Evolutionary conservation across 2,329 filamentous ascomycete genomes (phyloP).

Genomic region (Colletotrichum destructivum): DNA sequence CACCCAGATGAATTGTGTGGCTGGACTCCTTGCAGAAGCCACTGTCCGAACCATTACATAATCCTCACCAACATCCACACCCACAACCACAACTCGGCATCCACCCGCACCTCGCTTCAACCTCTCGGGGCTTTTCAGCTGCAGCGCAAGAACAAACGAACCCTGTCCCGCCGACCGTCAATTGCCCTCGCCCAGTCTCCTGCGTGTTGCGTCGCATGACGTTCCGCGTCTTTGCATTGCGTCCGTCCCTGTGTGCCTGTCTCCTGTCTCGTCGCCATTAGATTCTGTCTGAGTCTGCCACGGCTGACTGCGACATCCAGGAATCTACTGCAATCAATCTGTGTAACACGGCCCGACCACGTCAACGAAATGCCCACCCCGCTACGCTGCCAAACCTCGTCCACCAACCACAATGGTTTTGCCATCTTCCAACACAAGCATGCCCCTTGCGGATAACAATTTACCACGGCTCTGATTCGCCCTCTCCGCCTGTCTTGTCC

Average conservation of each 20-base stretch:
- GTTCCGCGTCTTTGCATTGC: slow-evolving; percentile 1
- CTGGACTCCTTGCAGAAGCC: slow-evolving; percentile 5
- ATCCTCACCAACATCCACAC: not conserved
- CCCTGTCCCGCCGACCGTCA: not conserved
- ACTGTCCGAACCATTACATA: not conserved
- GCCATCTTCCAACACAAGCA: slow-evolving; percentile 12
- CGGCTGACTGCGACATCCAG: slow-evolving; percentile 19
- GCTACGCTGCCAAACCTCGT: slow-evolving; percentile 15
- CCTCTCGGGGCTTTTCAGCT: slow-evolving; percentile 37
- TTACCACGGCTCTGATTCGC: slow-evolving; percentile 24
- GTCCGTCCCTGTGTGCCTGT: not conserved
- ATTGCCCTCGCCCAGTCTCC: not conserved
- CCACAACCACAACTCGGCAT: not conserved
- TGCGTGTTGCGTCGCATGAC: slow-evolving; percentile 22
- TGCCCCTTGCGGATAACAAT: slow-evolving; percentile 32
- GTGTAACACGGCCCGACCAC: slow-evolving; percentile 28
- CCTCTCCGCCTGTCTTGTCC: slow-evolving; percentile 34
- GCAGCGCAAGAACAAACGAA: slow-evolving; percentile 32
- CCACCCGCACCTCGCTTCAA: slow-evolving; percentile 26
- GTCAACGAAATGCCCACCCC: slow-evolving; percentile 28
- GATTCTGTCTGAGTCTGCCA: slow-evolving; percentile 34
- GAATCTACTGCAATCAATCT: slow-evolving; percentile 37
- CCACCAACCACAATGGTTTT: slow-evolving; percentile 1
- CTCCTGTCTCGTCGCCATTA: slow-evolving; percentile 33
- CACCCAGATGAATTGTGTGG: not conserved